Percentiles rank a stretch among this genome's conserved stretches.
These are phyloP conservation scores for Kwoniella europaea DNA, from an alignment of 768 basidiomycete species.

Conservation along the genomic window DNA sequence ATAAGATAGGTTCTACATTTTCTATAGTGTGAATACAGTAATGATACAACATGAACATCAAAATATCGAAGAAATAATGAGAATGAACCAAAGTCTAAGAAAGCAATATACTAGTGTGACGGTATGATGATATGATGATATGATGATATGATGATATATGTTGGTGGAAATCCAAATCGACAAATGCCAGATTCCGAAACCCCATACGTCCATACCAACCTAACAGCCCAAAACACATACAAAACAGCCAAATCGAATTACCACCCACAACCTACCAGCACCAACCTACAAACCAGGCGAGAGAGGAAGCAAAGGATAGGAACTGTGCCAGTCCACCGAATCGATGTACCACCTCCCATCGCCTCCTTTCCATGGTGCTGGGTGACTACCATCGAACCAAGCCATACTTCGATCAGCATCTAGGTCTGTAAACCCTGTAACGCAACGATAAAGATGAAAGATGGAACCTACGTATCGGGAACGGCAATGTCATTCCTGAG, in stretches of 20 bases:
- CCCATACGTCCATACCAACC: background rate
- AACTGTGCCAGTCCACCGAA: background rate
- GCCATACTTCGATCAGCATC: background rate
- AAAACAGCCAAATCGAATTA: background rate
- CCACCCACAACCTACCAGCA: background rate
- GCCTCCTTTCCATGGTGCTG: slow-evolving; percentile 1
- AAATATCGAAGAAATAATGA: no score
- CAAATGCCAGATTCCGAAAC: no score
- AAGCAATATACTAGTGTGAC: no score
- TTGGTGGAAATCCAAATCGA: no score
- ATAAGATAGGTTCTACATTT: no score
- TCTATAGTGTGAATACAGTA: no score
- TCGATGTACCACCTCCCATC: background rate
- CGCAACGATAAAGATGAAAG: background rate
- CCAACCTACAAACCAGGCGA: background rate
- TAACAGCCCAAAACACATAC: background rate
- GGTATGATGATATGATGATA: no score
- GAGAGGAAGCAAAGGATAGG: background rate
- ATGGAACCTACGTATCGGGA: background rate
- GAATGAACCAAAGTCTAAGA: no score
- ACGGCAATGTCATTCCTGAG: background rate
- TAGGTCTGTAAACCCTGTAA: background rate
- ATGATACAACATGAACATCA: no score
- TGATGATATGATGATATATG: no score
- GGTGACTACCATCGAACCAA: background rate